Conservation (phyloP, 2,329 filamentous ascomycete species). For the Aspergillus sp. region DNA sequence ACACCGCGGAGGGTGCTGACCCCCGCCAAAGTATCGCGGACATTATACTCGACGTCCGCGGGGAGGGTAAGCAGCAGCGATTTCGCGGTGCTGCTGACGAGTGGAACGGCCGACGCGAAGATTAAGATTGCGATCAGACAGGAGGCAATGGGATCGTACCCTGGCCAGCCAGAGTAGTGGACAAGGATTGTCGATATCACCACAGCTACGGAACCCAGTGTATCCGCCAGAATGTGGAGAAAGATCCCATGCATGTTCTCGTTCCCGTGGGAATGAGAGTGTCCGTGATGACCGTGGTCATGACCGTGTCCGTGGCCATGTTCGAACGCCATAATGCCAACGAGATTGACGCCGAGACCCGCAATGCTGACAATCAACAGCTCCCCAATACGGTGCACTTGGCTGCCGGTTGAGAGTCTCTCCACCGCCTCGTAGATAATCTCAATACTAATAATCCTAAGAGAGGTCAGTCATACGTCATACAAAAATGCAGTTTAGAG, state of each 20-base stretch:
- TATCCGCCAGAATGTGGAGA: slow-evolving; percentile 90
- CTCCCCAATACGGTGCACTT: slow-evolving; percentile 81
- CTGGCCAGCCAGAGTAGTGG: slow-evolving; percentile 82
- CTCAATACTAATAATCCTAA: slow-evolving; percentile 84
- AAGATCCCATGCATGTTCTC: slow-evolving; percentile 99
- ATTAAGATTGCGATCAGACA: slow-evolving; percentile 92
- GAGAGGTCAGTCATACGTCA: slow-evolving; percentile 13
- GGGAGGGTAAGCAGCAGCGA: slow-evolving; percentile 81
- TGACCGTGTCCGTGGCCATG: slow-evolving; percentile 56
- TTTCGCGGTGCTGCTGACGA: slow-evolving; percentile 80
- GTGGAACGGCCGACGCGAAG: slow-evolving; percentile 83
- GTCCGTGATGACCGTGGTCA: slow-evolving; percentile 37
- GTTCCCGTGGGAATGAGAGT: slow-evolving; percentile 64
- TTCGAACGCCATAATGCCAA: slow-evolving; percentile 83
- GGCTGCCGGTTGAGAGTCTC: slow-evolving; percentile 75
- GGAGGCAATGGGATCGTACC: slow-evolving; percentile 92
- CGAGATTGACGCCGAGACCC: slow-evolving; percentile 83
- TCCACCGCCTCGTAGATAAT: slow-evolving; percentile 95
- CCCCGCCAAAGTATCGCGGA: slow-evolving; percentile 81
- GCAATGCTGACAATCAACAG: slow-evolving; percentile 83
- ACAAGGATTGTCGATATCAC: slow-evolving; percentile 88
- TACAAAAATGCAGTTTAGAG: neutral
- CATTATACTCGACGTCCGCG: slow-evolving; percentile 78
- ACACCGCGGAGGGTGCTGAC: slow-evolving; percentile 81
- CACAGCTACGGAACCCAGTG: slow-evolving; percentile 88